phyloP scores from a whole-genome alignment of 176 grass and related monocot species.

The Oryza glaberrima region DNA sequence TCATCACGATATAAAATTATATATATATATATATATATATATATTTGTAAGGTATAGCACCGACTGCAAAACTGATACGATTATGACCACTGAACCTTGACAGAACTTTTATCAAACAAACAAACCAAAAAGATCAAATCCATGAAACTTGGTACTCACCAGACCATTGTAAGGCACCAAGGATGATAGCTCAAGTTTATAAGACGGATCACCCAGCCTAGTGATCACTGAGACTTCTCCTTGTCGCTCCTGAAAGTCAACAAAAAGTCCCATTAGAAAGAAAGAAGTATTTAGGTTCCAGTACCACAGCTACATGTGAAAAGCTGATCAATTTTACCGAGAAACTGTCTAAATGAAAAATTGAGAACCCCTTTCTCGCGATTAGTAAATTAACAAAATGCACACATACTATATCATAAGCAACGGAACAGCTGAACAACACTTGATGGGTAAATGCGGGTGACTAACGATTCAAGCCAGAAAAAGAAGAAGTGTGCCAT shows the following conservation, averaged over 20 bases:
- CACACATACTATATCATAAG: not conserved
- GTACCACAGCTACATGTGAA: not conserved
- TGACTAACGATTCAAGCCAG: not conserved
- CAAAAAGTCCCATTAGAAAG: conserved; percentile 6
- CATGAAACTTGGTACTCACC: conserved; percentile 49
- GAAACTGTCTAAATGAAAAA: not conserved
- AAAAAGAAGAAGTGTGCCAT: not conserved
- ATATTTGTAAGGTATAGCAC: not conserved
- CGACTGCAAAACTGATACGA: conserved; percentile 10
- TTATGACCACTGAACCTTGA: not conserved
- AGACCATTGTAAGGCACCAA: conserved; percentile 70
- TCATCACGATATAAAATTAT: not conserved
- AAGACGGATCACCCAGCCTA: conserved; percentile 76
- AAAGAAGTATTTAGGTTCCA: not conserved
- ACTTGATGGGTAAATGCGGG: not conserved
- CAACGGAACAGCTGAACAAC: not conserved
- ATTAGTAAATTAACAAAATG: not conserved
- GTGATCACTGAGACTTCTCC: conserved; percentile 77
- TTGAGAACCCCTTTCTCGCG: not conserved
- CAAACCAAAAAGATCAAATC: not conserved
- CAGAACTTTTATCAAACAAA: conserved; percentile 6
- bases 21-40: not conserved
- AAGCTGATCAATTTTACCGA: not conserved
- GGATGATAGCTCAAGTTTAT: conserved; percentile 84
- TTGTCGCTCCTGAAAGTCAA: conserved; percentile 64